Conservation (phyloP, 192 early-diverging fungal genomes). For the Dissophora globulifera region DNA sequence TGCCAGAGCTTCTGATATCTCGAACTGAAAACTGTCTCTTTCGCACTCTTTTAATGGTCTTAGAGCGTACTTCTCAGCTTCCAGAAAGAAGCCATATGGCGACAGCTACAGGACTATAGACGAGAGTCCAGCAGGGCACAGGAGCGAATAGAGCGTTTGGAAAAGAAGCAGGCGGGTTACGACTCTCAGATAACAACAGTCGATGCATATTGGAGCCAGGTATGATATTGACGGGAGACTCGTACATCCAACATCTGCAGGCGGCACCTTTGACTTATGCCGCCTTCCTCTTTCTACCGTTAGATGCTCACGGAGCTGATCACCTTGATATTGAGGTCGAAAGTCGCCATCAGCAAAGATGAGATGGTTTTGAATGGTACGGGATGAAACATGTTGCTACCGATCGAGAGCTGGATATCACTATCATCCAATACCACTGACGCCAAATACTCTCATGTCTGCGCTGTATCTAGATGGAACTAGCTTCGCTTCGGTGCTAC, state of each 20-base stretch:
- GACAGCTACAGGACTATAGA: constrained; percentile 75
- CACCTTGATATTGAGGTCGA: constrained; percentile 1
- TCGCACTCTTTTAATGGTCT: neutral
- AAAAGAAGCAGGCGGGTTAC: constrained; percentile 58
- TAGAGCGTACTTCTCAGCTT: constrained; percentile 54
- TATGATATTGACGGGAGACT: neutral
- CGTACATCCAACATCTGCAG: no score
- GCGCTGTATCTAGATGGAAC: constrained; percentile 13
- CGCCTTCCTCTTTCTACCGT: no score
- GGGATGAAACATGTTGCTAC: no score
- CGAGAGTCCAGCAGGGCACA: constrained; percentile 61
- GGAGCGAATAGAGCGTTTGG: constrained; percentile 53
- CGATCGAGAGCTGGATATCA: no score
- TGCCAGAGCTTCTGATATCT: no score
- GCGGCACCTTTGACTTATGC: no score
- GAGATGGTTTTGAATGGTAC: constrained; percentile 20
- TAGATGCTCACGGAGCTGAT: constrained; percentile 18
- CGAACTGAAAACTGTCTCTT: no score
- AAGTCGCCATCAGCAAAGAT: neutral
- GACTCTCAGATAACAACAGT: constrained; percentile 54
- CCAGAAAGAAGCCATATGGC: constrained; percentile 76
- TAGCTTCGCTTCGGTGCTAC: constrained; percentile 12
- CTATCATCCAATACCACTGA: no score
- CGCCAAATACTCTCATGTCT: neutral
- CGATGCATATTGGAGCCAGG: constrained; percentile 62